phyloP scores from a whole-genome alignment of 306 rosid species.

The Begonia masoniana region DNA sequence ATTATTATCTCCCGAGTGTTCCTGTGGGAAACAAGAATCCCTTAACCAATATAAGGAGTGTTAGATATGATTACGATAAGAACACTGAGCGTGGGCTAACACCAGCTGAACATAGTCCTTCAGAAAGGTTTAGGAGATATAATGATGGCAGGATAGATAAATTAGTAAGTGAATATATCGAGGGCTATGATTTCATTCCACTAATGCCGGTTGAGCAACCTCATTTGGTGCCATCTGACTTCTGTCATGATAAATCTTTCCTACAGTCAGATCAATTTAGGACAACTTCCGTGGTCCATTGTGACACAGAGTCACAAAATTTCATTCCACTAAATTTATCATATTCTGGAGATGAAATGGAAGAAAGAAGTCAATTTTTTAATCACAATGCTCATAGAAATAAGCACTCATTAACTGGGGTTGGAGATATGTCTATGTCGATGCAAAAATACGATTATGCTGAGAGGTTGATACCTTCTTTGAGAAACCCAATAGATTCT shows the following conservation, averaged over 20 bases:
- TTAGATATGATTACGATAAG: neutral
- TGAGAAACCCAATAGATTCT: neutral
- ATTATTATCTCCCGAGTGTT: neutral
- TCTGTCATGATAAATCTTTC: neutral
- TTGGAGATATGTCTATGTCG: neutral
- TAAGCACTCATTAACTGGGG: neutral
- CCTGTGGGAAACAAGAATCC: neutral
- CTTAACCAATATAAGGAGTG: neutral
- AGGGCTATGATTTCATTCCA: too few species aligned
- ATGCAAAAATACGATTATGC: neutral
- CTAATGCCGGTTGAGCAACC: too few species aligned
- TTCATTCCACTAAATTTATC: neutral
- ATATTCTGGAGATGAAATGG: neutral
- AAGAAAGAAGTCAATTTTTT: neutral
- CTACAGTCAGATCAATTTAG: neutral
- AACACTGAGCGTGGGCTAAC: neutral
- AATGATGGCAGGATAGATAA: too few species aligned
- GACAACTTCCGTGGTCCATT: neutral
- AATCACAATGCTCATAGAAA: neutral
- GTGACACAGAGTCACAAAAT: neutral
- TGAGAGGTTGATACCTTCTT: neutral
- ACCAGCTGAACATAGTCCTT: too few species aligned
- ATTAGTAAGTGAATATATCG: too few species aligned
- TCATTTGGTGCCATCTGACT: too few species aligned
- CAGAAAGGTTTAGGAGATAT: too few species aligned